Conservation (phyloP, 495 filamentous ascomycete genomes). For the Aspergillus hancockii region DNA sequence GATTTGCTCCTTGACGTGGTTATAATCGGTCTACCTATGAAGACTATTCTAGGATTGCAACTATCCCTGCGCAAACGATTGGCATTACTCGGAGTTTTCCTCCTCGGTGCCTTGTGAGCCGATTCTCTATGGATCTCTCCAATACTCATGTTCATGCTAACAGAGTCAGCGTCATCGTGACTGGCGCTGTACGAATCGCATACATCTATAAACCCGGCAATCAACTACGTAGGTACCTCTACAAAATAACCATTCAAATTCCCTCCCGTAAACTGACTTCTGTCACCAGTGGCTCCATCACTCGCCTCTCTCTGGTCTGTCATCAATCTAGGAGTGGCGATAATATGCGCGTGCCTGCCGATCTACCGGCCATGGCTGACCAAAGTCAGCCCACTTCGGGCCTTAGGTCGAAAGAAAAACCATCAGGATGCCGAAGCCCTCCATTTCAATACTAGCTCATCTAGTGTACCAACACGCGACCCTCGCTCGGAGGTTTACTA, state of each 20-base stretch:
- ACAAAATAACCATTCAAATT: background rate
- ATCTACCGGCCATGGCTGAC: background rate
- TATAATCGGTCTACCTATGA: background rate
- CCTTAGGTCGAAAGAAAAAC: background rate
- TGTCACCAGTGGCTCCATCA: background rate
- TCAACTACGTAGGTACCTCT: background rate
- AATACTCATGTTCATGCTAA: background rate
- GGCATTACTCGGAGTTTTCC: background rate
- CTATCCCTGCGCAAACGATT: background rate
- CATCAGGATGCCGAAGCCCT: too few species aligned
- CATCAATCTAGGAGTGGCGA: background rate
- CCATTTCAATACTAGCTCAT: too few species aligned
- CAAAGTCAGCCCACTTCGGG: background rate
- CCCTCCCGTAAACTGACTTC: background rate
- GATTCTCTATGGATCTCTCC: too few species aligned
- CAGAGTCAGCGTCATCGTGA: background rate
- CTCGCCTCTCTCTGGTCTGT: background rate
- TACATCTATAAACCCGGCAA: background rate
- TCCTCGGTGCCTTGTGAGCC: slow-evolving; percentile 1
- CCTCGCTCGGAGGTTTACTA: too few species aligned
- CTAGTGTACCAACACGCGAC: too few species aligned
- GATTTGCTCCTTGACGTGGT: background rate
- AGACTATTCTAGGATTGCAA: background rate
- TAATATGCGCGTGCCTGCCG: background rate
- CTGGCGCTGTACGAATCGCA: background rate